A percentile compares a stretch with the other conserved stretches of the same genome.
These are phyloP conservation scores for Warburgia ugandensis DNA, from an alignment of 164 flowering plant genomes.

Conservation along the genomic window DNA sequence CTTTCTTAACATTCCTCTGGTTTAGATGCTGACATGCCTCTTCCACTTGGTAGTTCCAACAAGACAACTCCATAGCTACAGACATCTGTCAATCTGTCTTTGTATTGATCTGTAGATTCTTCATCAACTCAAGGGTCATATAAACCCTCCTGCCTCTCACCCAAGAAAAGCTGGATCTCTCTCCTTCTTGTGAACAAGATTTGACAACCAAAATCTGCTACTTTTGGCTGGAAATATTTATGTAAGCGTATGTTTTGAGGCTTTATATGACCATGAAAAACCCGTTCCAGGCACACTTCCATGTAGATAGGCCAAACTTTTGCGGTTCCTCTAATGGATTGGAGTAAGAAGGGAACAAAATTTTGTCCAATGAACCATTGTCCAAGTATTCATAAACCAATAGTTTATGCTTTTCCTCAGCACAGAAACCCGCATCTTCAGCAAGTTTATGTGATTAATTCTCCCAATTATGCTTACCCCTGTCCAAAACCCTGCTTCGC, in stretches of 20 bases:
- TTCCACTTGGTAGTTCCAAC: too few species aligned
- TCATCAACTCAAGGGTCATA: conserved; percentile 44
- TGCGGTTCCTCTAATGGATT: conserved; percentile 21
- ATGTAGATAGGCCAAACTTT: conserved; percentile 35
- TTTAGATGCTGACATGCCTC: too few species aligned
- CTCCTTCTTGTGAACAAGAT: conserved; percentile 8
- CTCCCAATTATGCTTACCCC: conserved; percentile 22
- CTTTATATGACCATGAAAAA: conserved; percentile 30
- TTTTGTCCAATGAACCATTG: conserved; percentile 22
- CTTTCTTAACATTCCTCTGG: too few species aligned
- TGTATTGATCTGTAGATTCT: conserved; percentile 23
- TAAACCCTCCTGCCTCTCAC: conserved; percentile 43
- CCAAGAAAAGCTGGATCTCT: conserved; percentile 16
- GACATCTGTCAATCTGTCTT: conserved; percentile 42
- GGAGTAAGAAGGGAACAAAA: conserved; percentile 12
- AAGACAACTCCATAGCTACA: conserved; percentile 39
- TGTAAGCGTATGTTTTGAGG: conserved; percentile 31
- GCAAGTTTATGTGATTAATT: conserved; percentile 30
- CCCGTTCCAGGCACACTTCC: conserved; percentile 40
- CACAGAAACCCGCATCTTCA: conserved; percentile 28
- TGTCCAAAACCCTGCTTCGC: conserved; percentile 23
- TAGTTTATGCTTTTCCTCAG: conserved; percentile 18
- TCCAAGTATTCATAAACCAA: conserved; percentile 33
- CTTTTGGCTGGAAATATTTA: conserved; percentile 21
- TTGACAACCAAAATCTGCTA: conserved; percentile 34